Conservation (phyloP, 1,284 basidiomycete genomes). For the Ustilago curta region DNA sequence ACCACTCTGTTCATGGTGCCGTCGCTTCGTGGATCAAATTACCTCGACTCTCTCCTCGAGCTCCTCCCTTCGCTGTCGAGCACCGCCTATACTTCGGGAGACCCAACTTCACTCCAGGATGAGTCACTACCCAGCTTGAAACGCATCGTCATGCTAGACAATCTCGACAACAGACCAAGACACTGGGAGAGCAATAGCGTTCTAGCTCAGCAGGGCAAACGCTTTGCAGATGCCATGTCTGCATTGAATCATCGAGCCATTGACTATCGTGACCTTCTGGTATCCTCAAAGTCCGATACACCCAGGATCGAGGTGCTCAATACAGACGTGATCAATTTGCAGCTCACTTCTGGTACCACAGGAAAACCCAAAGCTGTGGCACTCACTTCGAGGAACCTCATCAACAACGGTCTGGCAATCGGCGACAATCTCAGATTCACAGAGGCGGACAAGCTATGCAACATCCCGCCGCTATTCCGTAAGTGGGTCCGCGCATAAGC, state of each 20-base stretch:
- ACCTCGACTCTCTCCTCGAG: slow-evolving; percentile 71
- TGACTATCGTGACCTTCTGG: slow-evolving; percentile 58
- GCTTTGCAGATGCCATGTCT: slow-evolving; percentile 46
- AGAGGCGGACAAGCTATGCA: slow-evolving; percentile 44
- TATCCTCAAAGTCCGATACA: slow-evolving; percentile 73
- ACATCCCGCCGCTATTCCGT: slow-evolving; percentile 60
- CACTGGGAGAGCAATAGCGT: slow-evolving; percentile 57
- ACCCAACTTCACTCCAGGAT: slow-evolving; percentile 72
- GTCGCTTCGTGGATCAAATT: slow-evolving; percentile 66
- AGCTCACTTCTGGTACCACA: slow-evolving; percentile 49
- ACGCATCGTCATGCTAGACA: slow-evolving; percentile 79
- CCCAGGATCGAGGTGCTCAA: slow-evolving; percentile 72
- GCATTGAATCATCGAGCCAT: slow-evolving; percentile 31
- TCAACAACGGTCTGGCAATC: slow-evolving; percentile 82
- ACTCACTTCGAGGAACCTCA: slow-evolving; percentile 74
- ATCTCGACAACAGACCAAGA: slow-evolving; percentile 69
- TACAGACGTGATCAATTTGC: slow-evolving; percentile 82
- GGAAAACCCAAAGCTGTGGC: slow-evolving; percentile 59
- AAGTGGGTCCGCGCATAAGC: slow-evolving; percentile 5
- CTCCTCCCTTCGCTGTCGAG: slow-evolving; percentile 77
- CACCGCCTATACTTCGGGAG: slow-evolving; percentile 68
- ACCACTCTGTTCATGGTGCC: slow-evolving; percentile 81
- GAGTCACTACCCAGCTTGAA: slow-evolving; percentile 76
- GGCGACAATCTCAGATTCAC: slow-evolving; percentile 76
- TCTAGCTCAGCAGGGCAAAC: slow-evolving; percentile 41